A percentile compares a stretch with the other conserved stretches of the same genome.
Evolutionary conservation across 1,139 yeast species (phyloP).

Genomic region (Candida sojae): DNA sequence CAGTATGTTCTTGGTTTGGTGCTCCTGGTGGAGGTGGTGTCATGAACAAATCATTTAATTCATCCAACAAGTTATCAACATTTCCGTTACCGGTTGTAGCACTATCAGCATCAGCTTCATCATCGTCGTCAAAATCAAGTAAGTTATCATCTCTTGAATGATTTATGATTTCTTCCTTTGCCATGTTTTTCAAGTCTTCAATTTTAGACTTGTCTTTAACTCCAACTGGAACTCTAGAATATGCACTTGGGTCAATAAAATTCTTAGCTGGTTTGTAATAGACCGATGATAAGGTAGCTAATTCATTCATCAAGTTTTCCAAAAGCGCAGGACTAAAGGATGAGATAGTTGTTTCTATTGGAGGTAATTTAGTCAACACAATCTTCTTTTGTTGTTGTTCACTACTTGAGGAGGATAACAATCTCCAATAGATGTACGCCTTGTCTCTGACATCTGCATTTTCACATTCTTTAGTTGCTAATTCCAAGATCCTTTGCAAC

Average conservation of each 20-base stretch:
- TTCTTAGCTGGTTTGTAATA: constrained; percentile 81
- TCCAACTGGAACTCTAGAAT: constrained; percentile 31
- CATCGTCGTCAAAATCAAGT: constrained; percentile 77
- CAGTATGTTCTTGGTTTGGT: constrained; percentile 3
- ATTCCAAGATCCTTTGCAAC: constrained; percentile 71
- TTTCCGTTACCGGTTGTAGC: constrained; percentile 14
- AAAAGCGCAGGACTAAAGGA: constrained; percentile 68
- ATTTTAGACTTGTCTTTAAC: constrained; percentile 29
- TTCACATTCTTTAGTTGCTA: constrained; percentile 78
- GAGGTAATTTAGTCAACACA: constrained; percentile 64
- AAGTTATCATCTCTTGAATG: constrained; percentile 76
- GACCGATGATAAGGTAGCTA: constrained; percentile 86
- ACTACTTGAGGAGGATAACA: constrained; percentile 58
- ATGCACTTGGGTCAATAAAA: constrained; percentile 50
- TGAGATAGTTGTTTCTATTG: constrained; percentile 71
- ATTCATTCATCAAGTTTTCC: constrained; percentile 67
- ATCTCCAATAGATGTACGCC: constrained; percentile 93
- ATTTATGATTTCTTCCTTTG: constrained; percentile 72
- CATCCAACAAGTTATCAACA: constrained; percentile 50
- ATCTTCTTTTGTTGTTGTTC: constrained; percentile 53
- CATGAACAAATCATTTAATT: constrained; percentile 66
- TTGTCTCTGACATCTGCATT: constrained; percentile 93
- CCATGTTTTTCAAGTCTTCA: constrained; percentile 76
- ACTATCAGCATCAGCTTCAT: constrained; percentile 29
- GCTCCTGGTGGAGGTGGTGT: constrained; percentile 23